phyloP scores from a whole-genome alignment of 2,329 filamentous ascomycete genomes.

The Bipolaris oryzae region DNA sequence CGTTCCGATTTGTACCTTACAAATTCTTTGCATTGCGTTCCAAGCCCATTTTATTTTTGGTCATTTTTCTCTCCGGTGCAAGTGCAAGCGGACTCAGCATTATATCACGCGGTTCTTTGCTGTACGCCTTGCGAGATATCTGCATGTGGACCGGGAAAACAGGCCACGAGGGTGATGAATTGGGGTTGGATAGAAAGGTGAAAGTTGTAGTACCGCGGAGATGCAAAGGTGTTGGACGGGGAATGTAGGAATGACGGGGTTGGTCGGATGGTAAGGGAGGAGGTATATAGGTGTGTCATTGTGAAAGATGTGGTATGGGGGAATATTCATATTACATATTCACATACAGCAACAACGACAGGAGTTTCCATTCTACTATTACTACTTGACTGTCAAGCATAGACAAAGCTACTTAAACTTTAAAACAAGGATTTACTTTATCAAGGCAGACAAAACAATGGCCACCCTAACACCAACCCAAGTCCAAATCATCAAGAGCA shows the following conservation, averaged over 20 bases:
- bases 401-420: background rate
- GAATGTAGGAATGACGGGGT: constrained; percentile 3
- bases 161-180: background rate
- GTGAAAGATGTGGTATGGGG: background rate
- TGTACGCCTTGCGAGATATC: too few relatives aligned
- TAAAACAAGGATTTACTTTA: too few relatives aligned
- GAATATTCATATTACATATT: background rate
- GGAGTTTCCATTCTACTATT: background rate
- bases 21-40: too few relatives aligned
- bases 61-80: too few relatives aligned
- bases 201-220: constrained; percentile 10
- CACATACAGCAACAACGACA: background rate
- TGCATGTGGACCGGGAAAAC: background rate
- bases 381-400: background rate
- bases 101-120: background rate
- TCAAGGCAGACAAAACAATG: constrained; percentile 21
- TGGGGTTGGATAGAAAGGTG: background rate
- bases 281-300: background rate
- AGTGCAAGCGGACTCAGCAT: background rate
- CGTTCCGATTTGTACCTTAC: too few relatives aligned
- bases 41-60: too few relatives aligned
- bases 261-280: background rate
- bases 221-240: constrained; percentile 3
- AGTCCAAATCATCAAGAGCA: constrained; percentile 69
- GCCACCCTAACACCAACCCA: constrained; percentile 64